Evolutionary conservation across 202 grass and related monocot species (phyloP).

Genomic region (Panicum virgatum): DNA sequence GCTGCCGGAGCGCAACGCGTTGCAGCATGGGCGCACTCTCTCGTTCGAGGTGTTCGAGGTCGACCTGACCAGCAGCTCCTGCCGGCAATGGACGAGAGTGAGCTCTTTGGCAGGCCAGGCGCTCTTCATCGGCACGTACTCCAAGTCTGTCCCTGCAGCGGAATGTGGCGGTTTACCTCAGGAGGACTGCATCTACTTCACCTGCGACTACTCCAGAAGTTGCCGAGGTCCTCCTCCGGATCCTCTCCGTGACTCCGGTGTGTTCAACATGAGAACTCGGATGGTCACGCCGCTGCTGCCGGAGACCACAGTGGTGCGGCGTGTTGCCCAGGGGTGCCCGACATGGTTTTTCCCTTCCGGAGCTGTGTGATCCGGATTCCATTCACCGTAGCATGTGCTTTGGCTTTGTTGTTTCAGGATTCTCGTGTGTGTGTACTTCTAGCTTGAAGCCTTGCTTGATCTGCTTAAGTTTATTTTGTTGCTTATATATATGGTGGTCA

Average conservation of each 20-base stretch:
- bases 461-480: too few species aligned
- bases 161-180: background rate
- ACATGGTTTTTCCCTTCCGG: background rate
- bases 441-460: too few species aligned
- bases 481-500: too few species aligned
- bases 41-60: background rate
- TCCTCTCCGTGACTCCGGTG: background rate
- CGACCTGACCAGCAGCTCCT: background rate
- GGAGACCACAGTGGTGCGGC: background rate
- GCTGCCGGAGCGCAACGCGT: background rate
- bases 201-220: background rate
- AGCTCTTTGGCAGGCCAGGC: background rate
- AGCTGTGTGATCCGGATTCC: background rate
- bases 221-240: background rate
- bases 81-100: background rate
- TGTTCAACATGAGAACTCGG: background rate
- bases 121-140: background rate
- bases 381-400: too few species aligned
- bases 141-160: background rate
- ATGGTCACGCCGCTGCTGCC: background rate
- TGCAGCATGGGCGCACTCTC: background rate
- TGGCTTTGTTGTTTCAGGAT: too few species aligned
- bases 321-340: background rate
- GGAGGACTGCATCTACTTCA: constrained; percentile 8
- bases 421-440: too few species aligned